Evolutionary conservation across 257 asterid genomes (phyloP).

Genomic region (Solanum sitiens): DNA sequence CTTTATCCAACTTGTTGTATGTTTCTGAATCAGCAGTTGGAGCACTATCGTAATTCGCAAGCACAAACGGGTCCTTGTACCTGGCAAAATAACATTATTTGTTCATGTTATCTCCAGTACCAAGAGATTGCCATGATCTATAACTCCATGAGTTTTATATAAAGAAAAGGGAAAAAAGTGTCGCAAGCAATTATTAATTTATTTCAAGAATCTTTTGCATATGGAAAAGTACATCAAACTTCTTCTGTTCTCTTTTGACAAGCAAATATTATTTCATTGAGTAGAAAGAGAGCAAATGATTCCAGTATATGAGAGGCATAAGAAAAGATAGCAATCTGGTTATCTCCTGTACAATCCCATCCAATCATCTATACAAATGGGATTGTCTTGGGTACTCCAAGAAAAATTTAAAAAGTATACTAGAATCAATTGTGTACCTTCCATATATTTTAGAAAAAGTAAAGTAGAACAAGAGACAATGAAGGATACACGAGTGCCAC

Average conservation of each 20-base stretch:
- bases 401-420: neutral
- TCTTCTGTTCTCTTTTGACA: neutral
- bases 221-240: neutral
- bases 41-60: slow-evolving; percentile 77
- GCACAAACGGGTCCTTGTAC: slow-evolving; percentile 63
- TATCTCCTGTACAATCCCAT: neutral
- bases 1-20: slow-evolving; percentile 50
- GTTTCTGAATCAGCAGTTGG: slow-evolving; percentile 83
- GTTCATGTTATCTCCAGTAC: neutral
- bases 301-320: neutral
- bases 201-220: neutral
- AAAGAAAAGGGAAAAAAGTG: neutral
- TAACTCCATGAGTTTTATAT: neutral
- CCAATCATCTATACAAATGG: neutral
- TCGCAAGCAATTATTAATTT: neutral
- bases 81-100: slow-evolving; percentile 22
- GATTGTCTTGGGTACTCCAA: neutral
- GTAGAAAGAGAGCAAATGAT: neutral
- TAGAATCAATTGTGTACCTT: neutral
- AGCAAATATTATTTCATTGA: neutral
- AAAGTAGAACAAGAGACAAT: neutral
- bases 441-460: neutral
- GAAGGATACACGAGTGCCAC: neutral
- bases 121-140: neutral
- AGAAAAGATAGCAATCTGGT: neutral